These are phyloP conservation scores for Eucalyptus grandis DNA, from an alignment of 345 rosid genomes.

Conservation along the genomic window DNA sequence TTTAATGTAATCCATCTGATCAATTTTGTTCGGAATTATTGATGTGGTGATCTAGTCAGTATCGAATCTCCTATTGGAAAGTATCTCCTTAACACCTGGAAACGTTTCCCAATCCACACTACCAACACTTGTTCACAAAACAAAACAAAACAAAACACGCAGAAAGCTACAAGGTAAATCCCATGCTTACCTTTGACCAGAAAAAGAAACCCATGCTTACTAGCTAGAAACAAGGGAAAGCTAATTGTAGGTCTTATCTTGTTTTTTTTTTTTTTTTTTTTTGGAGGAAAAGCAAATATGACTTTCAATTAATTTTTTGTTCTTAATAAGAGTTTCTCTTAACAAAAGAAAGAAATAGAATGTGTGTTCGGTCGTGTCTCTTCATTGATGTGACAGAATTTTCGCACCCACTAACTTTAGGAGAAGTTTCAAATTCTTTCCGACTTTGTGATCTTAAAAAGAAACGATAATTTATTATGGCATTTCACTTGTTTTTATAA, in stretches of 20 bases:
- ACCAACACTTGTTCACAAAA: neutral
- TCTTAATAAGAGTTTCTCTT: neutral
- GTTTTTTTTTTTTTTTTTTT: no score
- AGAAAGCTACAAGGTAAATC: neutral
- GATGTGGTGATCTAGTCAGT: neutral
- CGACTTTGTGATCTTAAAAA: no score
- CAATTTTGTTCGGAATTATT: rapidly evolving
- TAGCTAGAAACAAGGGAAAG: neutral
- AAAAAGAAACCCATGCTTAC: neutral
- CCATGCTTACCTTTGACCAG: neutral
- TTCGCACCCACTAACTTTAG: neutral
- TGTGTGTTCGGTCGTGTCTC: no score
- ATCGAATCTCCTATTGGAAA: rapidly evolving
- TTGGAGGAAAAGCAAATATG: no score
- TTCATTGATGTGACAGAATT: no score
- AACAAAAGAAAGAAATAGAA: no score
- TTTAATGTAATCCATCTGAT: rapidly evolving
- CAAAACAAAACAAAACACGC: neutral
- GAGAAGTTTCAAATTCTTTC: no score
- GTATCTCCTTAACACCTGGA: no score
- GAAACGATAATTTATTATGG: no score
- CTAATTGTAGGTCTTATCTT: neutral
- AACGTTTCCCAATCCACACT: neutral
- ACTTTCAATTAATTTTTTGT: neutral
- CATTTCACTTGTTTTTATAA: no score